Evolutionary conservation across 1,284 basidiomycete species (phyloP), one percentile per base, ranked within the genome.

Genomic region (Sphagnurus paluster): DNA sequence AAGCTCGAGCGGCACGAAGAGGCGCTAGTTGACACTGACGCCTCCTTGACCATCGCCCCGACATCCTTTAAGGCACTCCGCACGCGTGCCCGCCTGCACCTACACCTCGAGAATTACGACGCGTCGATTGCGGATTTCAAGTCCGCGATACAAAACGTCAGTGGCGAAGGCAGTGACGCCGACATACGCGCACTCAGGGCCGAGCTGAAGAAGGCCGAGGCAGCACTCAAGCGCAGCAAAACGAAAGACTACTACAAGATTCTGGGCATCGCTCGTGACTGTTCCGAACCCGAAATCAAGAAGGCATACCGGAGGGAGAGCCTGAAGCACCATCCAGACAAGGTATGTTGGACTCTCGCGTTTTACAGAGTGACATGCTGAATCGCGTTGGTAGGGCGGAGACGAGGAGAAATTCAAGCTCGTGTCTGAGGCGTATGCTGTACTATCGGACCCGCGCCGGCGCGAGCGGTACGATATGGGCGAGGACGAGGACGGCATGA

Each of bases 371-470:
- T n/a, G n/a, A 2, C 28, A 30, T 30, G 28, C 11, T 14, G 20
- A 11, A 21, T 8, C 5, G 16, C 26, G 10, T 10, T 17, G 1
- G 11, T 32, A 82, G 82, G 86, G 86, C 23, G 86, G 87, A 19
- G 87, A 89, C 61, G 87, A 90, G 62, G 90, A 92, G 60, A 88
- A 90, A 58, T 92, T 93, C 75, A 92, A 93, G 63, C 76, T 90
- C 17, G 84, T 90, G 11, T 79, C 75, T 1, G 87, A 91, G 65
- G 87, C 88, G 5, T 74, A 92, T 55, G 76, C 79, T 8, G 83
- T 92, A 1, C 77, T 92, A 5, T 89, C 85, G 0, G 89, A 92
- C 55, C 74, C 86, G 1, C 69, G 68, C 16, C 72, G 83, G 39
- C 73, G 88, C 33, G 72, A 84, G 52, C 76, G 88, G 36, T 90